phyloP scores from a whole-genome alignment of 1,284 basidiomycete genomes.

The Ustilago tritici region DNA sequence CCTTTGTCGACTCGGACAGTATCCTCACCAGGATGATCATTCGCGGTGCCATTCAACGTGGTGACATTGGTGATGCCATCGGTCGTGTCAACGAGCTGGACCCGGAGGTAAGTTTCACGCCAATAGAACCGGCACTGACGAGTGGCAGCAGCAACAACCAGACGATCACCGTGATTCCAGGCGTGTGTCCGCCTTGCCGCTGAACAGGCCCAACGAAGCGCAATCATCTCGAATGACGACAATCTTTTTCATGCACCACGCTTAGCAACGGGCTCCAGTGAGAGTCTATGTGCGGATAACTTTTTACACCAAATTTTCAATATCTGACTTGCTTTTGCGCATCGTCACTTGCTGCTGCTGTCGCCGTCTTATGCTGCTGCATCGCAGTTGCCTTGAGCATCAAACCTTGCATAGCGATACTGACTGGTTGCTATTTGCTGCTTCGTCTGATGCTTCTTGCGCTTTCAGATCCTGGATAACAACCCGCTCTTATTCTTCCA shows the following conservation, averaged over 20 bases:
- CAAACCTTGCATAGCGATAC: background rate
- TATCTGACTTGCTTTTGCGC: slow-evolving; percentile 39
- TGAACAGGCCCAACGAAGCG: background rate
- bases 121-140: background rate
- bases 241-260: slow-evolving; percentile 97
- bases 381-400: background rate
- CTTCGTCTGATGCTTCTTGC: background rate
- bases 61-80: slow-evolving; percentile 94
- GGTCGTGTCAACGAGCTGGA: slow-evolving; percentile 92
- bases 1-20: slow-evolving; percentile 83
- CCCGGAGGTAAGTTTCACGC: slow-evolving; percentile 83
- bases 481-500: slow-evolving; percentile 91
- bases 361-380: slow-evolving; percentile 4
- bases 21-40: slow-evolving; percentile 95
- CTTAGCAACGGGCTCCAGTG: slow-evolving; percentile 74
- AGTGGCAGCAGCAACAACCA: slow-evolving; percentile 18
- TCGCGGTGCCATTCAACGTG: slow-evolving; percentile 89
- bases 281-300: slow-evolving; percentile 55
- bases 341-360: slow-evolving; percentile 5
- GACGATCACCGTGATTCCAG: background rate
- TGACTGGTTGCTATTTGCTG: slow-evolving; percentile 8
- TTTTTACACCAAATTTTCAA: slow-evolving; percentile 44
- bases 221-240: slow-evolving; percentile 45
- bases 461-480: slow-evolving; percentile 86
- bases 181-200: background rate